These are phyloP conservation scores for Coccomyxa sp. DNA, from an alignment of 139 green algal species.

Conservation along the genomic window DNA sequence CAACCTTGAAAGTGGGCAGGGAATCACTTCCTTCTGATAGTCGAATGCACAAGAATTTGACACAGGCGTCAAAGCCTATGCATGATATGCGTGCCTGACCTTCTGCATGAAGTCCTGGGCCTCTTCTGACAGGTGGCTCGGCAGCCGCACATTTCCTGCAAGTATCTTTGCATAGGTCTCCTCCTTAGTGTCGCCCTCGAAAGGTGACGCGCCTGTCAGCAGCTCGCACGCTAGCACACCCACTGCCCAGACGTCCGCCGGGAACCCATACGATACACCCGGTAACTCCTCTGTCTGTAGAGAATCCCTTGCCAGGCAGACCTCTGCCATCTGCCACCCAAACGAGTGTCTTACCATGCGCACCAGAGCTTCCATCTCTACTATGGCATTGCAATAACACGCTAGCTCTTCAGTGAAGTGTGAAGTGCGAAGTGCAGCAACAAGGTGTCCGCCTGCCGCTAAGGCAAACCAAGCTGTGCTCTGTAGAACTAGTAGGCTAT, in stretches of 20 bases:
- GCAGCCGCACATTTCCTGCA: conserved; percentile 19
- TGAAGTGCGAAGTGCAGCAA: not conserved
- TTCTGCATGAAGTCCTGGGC: conserved; percentile 37
- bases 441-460: not conserved
- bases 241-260: conserved; percentile 68
- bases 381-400: too few relatives aligned
- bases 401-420: too few relatives aligned
- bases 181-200: conserved; percentile 58
- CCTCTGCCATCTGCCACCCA: not conserved
- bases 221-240: conserved; percentile 84
- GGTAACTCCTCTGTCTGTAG: not conserved
- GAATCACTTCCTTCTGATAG: too few relatives aligned
- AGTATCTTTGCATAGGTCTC: conserved; percentile 39
- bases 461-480: not conserved
- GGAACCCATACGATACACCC: conserved; percentile 7
- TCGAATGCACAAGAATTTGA: too few relatives aligned
- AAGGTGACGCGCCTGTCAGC: conserved; percentile 52
- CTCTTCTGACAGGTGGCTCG: conserved; percentile 19
- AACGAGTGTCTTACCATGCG: not conserved
- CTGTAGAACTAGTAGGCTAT: not conserved
- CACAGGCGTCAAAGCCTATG: too few relatives aligned
- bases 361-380: not conserved
- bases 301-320: not conserved
- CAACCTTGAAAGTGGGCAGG: too few relatives aligned
- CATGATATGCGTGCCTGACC: too few relatives aligned